Percentiles rank a stretch among this genome's conserved stretches.
Conservation (phyloP, 208 protist species). For the Trichomonas gallinae region DNA sequence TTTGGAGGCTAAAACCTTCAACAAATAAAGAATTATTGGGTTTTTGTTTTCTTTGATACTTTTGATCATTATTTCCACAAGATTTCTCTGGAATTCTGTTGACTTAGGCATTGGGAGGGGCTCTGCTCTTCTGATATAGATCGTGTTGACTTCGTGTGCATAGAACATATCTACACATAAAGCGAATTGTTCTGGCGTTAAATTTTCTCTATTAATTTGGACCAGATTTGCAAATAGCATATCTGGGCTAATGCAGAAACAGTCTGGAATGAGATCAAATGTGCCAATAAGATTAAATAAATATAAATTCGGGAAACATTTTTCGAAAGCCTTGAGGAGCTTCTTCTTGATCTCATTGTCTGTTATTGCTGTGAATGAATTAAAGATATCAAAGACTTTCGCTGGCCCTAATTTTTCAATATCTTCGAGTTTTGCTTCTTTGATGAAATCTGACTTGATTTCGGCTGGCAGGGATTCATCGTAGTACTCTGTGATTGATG, state of each 20-base stretch:
- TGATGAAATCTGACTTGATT: too few species aligned
- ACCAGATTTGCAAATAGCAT: neutral
- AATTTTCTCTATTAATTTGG: neutral
- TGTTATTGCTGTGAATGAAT: too few species aligned
- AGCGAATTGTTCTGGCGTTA: neutral
- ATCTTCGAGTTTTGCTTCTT: too few species aligned
- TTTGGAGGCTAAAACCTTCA: neutral
- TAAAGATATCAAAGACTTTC: too few species aligned
- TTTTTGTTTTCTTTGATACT: neutral
- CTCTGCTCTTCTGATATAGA: neutral
- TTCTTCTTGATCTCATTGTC: neutral
- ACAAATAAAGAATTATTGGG: neutral
- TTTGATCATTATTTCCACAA: neutral
- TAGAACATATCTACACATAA: neutral
- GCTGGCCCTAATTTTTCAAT: too few species aligned
- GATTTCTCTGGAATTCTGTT: neutral
- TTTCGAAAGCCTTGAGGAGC: neutral
- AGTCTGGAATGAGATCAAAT: neutral
- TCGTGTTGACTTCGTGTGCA: neutral
- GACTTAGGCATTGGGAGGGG: neutral
- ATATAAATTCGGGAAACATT: neutral
- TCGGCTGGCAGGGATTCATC: too few species aligned
- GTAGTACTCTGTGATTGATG: too few species aligned
- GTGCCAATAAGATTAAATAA: neutral
- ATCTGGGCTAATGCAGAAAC: neutral